Conservation (phyloP, 495 filamentous ascomycete species). For the Parachaetomium inaequale region DNA sequence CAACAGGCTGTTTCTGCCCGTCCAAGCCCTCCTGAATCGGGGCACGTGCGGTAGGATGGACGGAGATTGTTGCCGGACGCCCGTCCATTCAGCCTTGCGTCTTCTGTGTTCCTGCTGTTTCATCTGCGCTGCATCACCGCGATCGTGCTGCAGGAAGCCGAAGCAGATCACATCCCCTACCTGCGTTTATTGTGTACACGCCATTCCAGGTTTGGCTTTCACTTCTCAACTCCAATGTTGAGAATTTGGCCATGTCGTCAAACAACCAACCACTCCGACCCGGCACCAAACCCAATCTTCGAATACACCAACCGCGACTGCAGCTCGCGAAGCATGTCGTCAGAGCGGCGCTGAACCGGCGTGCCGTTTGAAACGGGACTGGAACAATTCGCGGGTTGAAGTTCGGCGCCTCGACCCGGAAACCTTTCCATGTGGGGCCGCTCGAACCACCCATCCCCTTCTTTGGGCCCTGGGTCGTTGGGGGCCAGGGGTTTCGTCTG, state of each 20-base stretch:
- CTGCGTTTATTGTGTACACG: no score
- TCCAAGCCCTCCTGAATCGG: neutral
- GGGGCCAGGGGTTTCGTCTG: neutral
- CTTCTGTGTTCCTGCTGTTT: constrained; percentile 1
- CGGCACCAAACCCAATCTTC: no score
- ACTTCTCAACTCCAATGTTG: neutral
- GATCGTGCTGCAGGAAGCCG: no score
- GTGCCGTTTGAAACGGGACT: constrained; percentile 8
- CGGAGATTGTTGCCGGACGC: neutral
- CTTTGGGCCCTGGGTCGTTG: neutral
- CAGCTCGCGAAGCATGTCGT: no score
- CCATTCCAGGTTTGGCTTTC: no score
- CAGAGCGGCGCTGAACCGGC: neutral
- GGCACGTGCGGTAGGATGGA: constrained; percentile 9
- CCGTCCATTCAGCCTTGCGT: constrained; percentile 12
- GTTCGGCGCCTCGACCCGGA: neutral
- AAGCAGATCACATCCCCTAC: no score
- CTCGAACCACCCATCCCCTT: neutral
- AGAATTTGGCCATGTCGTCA: neutral
- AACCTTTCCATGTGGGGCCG: neutral
- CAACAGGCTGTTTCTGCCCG: neutral
- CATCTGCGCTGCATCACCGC: constrained; percentile 2
- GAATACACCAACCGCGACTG: no score
- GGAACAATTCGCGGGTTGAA: neutral
- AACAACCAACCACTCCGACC: no score